These are phyloP conservation scores for Penicillium cataractarum DNA, from an alignment of 495 filamentous ascomycete species.

Conservation along the genomic window DNA sequence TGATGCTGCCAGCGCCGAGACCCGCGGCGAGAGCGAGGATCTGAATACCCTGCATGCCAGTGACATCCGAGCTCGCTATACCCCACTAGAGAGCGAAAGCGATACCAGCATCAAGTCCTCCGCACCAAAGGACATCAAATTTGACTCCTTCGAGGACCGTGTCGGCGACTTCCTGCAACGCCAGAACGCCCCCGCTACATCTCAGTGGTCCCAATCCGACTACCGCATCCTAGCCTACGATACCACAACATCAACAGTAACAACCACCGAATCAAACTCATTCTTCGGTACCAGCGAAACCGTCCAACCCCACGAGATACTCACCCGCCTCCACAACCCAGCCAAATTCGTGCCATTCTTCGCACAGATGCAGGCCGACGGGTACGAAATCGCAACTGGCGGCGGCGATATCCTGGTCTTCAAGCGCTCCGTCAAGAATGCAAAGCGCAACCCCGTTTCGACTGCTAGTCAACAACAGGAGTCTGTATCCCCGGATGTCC, in stretches of 20 bases:
- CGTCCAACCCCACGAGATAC: conserved; percentile 61
- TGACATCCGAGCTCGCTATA: conserved; percentile 53
- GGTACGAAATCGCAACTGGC: conserved; percentile 75
- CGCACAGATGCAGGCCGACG: conserved; percentile 61
- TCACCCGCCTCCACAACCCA: conserved; percentile 69
- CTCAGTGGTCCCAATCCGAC: conserved; percentile 37
- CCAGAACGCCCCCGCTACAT: not conserved
- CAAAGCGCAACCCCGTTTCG: conserved; percentile 3
- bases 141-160: conserved; percentile 24
- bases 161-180: conserved; percentile 21
- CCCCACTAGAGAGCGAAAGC: conserved; percentile 29
- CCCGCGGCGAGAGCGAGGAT: conserved; percentile 34
- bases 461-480: conserved; percentile 18
- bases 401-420: conserved; percentile 74
- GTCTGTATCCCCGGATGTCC: not conserved
- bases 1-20: conserved; percentile 9
- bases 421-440: conserved; percentile 53
- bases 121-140: conserved; percentile 38
- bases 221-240: conserved; percentile 81
- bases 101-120: conserved; percentile 25
- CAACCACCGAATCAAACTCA: conserved; percentile 64
- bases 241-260: conserved; percentile 60
- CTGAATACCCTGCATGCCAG: conserved; percentile 49
- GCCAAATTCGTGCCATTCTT: conserved; percentile 75
- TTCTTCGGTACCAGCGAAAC: conserved; percentile 47